phyloP scores from a whole-genome alignment of 78 protist genomes.

The Guillardia theta region DNA sequence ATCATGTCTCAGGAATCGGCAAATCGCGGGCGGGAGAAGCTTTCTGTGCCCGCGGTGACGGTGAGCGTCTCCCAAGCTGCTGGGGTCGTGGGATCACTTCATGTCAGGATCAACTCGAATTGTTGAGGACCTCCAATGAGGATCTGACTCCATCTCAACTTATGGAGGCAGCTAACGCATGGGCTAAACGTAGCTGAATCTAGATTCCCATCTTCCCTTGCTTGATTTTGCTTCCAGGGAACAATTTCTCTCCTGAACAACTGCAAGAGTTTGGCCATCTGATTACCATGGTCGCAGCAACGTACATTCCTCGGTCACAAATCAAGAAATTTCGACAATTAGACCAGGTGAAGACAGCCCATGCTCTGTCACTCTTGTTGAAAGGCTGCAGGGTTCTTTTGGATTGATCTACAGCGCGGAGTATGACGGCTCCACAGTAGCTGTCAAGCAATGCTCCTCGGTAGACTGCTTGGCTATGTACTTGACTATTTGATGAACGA shows the following conservation, averaged over 20 bases:
- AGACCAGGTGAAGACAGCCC: neutral
- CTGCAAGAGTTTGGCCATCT: neutral
- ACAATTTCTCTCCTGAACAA: neutral
- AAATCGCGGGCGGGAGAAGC: too few relatives aligned
- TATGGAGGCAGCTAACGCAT: neutral
- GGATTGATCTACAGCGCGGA: neutral
- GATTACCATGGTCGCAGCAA: neutral
- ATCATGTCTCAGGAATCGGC: too few relatives aligned
- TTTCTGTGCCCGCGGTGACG: too few relatives aligned
- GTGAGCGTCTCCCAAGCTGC: too few relatives aligned
- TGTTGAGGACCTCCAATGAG: neutral
- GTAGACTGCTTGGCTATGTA: neutral
- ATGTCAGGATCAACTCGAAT: neutral
- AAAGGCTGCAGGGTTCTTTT: neutral
- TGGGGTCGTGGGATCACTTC: too few relatives aligned
- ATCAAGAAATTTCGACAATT: neutral
- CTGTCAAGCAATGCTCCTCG: slow-evolving; percentile 17
- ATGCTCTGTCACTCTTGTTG: neutral
- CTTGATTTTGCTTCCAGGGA: neutral
- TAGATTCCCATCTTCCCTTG: neutral
- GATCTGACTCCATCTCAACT: neutral
- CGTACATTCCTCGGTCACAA: neutral
- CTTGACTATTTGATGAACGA: neutral
- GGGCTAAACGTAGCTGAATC: neutral
- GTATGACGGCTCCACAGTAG: neutral